Conservation (phyloP, 352 stramenopile species). For the Phytophthora ramorum region DNA sequence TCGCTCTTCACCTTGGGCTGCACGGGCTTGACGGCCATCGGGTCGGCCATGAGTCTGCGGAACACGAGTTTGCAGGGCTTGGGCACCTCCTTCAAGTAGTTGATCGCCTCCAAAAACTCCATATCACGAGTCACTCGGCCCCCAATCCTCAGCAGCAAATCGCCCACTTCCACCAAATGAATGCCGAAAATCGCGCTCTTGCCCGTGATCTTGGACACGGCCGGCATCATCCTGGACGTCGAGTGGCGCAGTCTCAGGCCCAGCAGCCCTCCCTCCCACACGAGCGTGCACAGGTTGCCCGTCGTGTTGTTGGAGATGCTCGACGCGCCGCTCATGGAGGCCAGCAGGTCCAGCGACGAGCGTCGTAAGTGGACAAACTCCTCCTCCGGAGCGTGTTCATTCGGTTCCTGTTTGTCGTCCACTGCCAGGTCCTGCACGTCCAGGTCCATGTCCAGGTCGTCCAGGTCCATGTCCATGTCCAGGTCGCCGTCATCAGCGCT, state of each 20-base stretch:
- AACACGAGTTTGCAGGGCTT: constrained; percentile 87
- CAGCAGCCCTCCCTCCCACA: constrained; percentile 86
- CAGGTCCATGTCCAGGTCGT: constrained; percentile 55
- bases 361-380: constrained; percentile 70
- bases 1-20: constrained; percentile 73
- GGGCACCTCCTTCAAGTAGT: constrained; percentile 79
- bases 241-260: constrained; percentile 82
- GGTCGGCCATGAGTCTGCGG: constrained; percentile 64
- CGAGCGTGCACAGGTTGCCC: constrained; percentile 78
- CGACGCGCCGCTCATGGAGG: constrained; percentile 67
- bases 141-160: constrained; percentile 82
- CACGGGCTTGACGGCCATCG: constrained; percentile 82
- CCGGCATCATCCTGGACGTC: constrained; percentile 79
- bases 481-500: constrained; percentile 41
- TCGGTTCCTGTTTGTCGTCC: constrained; percentile 54
- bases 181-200: constrained; percentile 88
- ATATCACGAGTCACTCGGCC: constrained; percentile 73
- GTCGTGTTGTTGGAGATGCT: constrained; percentile 61
- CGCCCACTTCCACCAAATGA: constrained; percentile 84
- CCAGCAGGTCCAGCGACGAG: constrained; percentile 77
- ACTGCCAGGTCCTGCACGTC: constrained; percentile 13
- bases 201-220: constrained; percentile 86
- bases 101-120: constrained; percentile 86
- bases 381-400: constrained; percentile 68
- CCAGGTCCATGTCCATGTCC: constrained; percentile 56